Percentiles rank a stretch among this genome's conserved stretches.
Evolutionary conservation across 23 red algal genomes (phyloP).

Genomic region (Chondrus crispus): DNA sequence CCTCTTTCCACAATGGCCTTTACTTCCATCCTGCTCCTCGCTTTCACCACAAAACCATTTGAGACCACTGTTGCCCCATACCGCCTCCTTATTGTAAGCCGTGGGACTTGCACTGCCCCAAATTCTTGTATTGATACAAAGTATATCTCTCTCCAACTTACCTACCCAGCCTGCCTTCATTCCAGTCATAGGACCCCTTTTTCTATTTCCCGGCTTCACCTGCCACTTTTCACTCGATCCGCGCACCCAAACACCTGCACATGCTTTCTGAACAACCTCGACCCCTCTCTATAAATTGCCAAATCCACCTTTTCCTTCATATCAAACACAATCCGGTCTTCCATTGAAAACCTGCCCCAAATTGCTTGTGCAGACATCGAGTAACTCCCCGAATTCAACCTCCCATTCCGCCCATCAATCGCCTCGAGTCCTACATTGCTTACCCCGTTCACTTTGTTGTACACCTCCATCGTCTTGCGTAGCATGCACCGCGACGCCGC

Average conservation of each 20-base stretch:
- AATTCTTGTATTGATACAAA: too few species aligned
- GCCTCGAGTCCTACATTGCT: constrained; percentile 12
- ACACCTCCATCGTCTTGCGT: constrained; percentile 10
- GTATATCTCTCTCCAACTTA: too few species aligned
- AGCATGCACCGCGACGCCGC: constrained; percentile 43
- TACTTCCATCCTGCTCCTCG: too few species aligned
- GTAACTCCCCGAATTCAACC: constrained; percentile 36
- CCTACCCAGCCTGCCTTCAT: too few species aligned
- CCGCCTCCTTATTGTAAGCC: too few species aligned
- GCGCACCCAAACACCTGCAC: constrained; percentile 20
- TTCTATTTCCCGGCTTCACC: neutral
- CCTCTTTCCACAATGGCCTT: too few species aligned
- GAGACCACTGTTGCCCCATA: too few species aligned
- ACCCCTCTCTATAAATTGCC: constrained; percentile 37
- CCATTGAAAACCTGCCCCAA: constrained; percentile 22
- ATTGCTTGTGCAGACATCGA: constrained; percentile 30
- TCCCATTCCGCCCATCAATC: constrained; percentile 2
- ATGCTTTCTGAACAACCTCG: constrained; percentile 40
- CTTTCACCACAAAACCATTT: too few species aligned
- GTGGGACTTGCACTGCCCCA: too few species aligned
- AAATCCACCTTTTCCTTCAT: constrained; percentile 50
- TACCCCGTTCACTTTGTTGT: constrained; percentile 39
- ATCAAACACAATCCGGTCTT: constrained; percentile 24
- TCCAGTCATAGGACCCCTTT: neutral
- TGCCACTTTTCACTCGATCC: neutral